Base-by-base conservation (phyloP, 768 basidiomycete genomes). In the Boletus sensibilis region DNA sequence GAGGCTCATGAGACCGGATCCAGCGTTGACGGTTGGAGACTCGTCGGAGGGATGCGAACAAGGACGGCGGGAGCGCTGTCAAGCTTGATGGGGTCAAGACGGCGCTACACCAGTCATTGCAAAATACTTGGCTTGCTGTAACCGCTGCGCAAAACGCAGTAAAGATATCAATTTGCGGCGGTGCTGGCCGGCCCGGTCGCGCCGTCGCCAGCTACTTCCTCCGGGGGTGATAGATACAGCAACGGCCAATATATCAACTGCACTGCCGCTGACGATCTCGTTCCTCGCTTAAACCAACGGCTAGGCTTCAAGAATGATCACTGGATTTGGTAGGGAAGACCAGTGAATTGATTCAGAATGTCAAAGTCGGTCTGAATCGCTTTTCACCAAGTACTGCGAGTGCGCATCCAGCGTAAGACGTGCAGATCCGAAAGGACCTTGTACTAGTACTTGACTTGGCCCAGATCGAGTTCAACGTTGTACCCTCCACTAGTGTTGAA, bases 1-100 rank as follows among this genome's bases (percentile, higher is more conserved):
- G 52, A 94, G 76, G 67, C 89, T 90, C 91, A 92, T 92, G 27
- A 10, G 6, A 23, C 12, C 4, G 13, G 16, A 13, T 45, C 13
- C 8, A 31, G 10, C 7, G 52, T 37, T 27, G n/a, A 20, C 42
- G 18, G 18, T 47, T 18, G 20, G 52, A 12, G 39, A 16, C 8
- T 45, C 41, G 41, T 50, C 25, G 31, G 31, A 40, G 18, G 56
- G 25, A 12, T 33, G 43, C 12, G 27, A 16, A 25, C 6, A 9
- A 34, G 42, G 14, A 43, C 8, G 8, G 21, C 14, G 23, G 23
- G 34, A 10, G 16, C 7, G 21, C 21, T 41, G 40, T 50, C 18
- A 9, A 27, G 13, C 20, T 34, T 1, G 47, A 35, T 47, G 46
- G 51, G 23, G 47, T 52, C 18, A 52, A 35, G 34, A 18, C 20